phyloP scores from a whole-genome alignment of 345 rosid species.

The Rhizophora apiculata region DNA sequence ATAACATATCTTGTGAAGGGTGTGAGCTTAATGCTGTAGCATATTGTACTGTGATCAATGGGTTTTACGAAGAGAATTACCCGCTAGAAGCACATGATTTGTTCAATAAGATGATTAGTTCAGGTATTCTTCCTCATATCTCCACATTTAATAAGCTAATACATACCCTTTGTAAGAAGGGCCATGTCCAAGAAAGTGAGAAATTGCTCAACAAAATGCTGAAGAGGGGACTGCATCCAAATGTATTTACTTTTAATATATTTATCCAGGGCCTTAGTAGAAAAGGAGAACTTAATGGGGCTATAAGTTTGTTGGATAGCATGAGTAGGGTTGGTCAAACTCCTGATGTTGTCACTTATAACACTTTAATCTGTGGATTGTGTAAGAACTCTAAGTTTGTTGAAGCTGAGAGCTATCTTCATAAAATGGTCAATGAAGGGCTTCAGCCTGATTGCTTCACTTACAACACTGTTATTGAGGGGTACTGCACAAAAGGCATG shows the following conservation, averaged over 20 bases:
- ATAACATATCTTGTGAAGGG: conserved; percentile 71
- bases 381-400: conserved; percentile 56
- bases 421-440: conserved; percentile 81
- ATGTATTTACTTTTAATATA: conserved; percentile 77
- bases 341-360: conserved; percentile 80
- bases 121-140: conserved; percentile 49
- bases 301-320: conserved; percentile 58
- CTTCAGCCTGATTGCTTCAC: conserved; percentile 72
- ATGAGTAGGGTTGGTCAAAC: conserved; percentile 47
- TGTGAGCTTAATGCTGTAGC: conserved; percentile 71
- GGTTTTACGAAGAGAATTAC: conserved; percentile 59
- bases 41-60: conserved; percentile 70
- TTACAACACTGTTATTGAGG: conserved; percentile 67
- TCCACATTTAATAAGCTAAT: conserved; percentile 78
- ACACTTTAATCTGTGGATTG: conserved; percentile 73
- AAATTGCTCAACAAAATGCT: conserved; percentile 64
- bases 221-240: conserved; percentile 69
- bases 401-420: conserved; percentile 72
- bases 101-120: conserved; percentile 71
- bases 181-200: conserved; percentile 65
- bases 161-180: conserved; percentile 72
- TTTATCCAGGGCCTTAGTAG: conserved; percentile 80
- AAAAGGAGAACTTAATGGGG: conserved; percentile 54
- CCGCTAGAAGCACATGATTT: conserved; percentile 57
- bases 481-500: conserved; percentile 69